Evolutionary conservation across 2,329 filamentous ascomycete genomes (phyloP).

Genomic region (Parascedosporium putredinis): DNA sequence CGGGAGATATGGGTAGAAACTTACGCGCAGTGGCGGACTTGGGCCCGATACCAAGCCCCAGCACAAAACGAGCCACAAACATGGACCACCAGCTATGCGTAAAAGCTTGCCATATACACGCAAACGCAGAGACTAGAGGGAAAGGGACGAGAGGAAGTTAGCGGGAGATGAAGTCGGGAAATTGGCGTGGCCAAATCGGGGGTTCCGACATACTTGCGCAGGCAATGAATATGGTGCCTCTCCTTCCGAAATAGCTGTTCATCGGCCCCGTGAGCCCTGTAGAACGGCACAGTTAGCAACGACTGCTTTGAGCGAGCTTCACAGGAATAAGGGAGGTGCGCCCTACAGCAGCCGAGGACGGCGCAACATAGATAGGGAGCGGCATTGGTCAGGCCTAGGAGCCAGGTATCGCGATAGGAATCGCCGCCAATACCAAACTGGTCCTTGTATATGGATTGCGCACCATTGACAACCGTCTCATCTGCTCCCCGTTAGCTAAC

Average conservation of each 20-base stretch:
- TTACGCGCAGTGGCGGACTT: constrained; percentile 53
- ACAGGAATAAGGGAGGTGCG: neutral
- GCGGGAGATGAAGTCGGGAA: too few relatives aligned
- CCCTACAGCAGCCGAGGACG: constrained; percentile 52
- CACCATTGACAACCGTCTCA: constrained; percentile 60
- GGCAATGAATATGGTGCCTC: constrained; percentile 61
- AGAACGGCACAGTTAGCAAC: neutral
- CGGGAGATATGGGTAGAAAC: neutral
- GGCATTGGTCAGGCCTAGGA: constrained; percentile 51
- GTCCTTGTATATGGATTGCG: constrained; percentile 52
- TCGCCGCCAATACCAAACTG: constrained; percentile 50
- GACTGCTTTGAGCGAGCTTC: neutral
- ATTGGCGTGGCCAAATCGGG: too few relatives aligned
- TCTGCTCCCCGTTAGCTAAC: constrained; percentile 22
- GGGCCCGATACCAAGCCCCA: constrained; percentile 61
- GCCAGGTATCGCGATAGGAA: constrained; percentile 40
- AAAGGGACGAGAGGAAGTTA: too few relatives aligned
- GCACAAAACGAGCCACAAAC: constrained; percentile 58
- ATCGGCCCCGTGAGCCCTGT: constrained; percentile 54
- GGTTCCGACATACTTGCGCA: constrained; percentile 37
- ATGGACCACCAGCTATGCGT: constrained; percentile 51
- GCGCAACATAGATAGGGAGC: constrained; percentile 58
- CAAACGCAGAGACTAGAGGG: constrained; percentile 40
- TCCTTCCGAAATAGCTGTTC: constrained; percentile 58
- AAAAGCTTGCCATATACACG: constrained; percentile 41